Percentiles rank a stretch among this genome's conserved stretches.
Evolutionary conservation across 495 filamentous ascomycete genomes (phyloP).

Genomic region (Aspergillus coremiiformis): DNA sequence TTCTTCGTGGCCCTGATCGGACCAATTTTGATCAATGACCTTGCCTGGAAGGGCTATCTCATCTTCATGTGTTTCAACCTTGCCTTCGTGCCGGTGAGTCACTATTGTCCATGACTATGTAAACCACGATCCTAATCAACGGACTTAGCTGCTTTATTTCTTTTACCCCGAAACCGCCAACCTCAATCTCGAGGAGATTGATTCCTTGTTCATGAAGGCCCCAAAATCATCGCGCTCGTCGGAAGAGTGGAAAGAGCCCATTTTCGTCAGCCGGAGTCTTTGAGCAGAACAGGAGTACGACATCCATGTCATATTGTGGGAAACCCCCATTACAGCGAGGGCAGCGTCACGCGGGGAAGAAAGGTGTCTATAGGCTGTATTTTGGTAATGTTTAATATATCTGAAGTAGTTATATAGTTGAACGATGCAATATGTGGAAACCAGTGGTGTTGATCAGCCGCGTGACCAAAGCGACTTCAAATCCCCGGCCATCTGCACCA

Average conservation of each 20-base stretch:
- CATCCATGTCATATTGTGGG: neutral
- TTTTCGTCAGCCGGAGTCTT: neutral
- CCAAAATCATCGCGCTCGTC: neutral
- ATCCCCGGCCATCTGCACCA: no score
- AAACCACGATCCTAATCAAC: neutral
- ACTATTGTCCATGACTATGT: neutral
- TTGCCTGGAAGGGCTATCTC: conserved; percentile 52
- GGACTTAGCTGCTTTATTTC: conserved; percentile 30
- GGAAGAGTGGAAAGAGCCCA: conserved; percentile 1
- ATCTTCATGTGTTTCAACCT: conserved; percentile 53
- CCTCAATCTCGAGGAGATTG: conserved; percentile 37
- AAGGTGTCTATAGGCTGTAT: neutral
- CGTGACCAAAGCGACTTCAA: no score
- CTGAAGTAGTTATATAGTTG: neutral
- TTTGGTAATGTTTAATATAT: neutral
- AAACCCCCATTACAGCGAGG: neutral
- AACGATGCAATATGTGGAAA: no score
- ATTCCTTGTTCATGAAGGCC: conserved; percentile 24
- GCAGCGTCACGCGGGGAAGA: neutral
- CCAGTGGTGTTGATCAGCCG: no score
- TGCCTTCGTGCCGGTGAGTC: conserved; percentile 31
- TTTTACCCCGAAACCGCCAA: conserved; percentile 38
- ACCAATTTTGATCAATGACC: conserved; percentile 42
- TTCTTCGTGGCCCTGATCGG: conserved; percentile 56
- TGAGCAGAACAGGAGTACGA: neutral